Conservation (phyloP, 2,329 filamentous ascomycete genomes). For the Epichloe hybrida region DNA sequence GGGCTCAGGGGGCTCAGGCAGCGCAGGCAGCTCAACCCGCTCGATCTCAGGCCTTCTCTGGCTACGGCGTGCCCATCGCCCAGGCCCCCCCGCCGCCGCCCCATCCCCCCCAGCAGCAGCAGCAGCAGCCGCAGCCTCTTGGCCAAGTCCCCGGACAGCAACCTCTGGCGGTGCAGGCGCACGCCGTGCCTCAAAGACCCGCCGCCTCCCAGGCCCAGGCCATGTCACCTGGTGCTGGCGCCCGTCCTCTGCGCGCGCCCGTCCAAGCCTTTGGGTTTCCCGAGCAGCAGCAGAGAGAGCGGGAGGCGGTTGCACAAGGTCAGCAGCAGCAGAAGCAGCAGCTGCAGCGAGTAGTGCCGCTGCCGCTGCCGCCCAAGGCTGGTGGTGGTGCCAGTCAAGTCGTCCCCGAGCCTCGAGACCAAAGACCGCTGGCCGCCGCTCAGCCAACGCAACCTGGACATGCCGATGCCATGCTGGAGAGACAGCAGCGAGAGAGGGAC, state of each 20-base stretch:
- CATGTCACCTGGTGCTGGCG: slow-evolving; percentile 30
- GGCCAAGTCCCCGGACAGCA: slow-evolving; percentile 6
- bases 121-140: background rate
- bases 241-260: slow-evolving; percentile 30
- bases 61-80: slow-evolving; percentile 33
- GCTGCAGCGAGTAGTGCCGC: too few species aligned
- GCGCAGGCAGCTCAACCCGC: slow-evolving; percentile 10
- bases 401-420: slow-evolving; percentile 5
- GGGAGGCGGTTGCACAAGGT: slow-evolving; percentile 3
- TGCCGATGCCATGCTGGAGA: slow-evolving; percentile 3
- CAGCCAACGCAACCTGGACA: slow-evolving; percentile 3
- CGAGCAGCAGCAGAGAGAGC: slow-evolving; percentile 19
- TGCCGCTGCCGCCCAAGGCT: slow-evolving; percentile 3
- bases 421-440: slow-evolving; percentile 5
- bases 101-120: background rate
- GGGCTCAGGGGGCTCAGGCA: too few species aligned
- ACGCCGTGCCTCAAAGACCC: slow-evolving; percentile 24
- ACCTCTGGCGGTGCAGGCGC: slow-evolving; percentile 21
- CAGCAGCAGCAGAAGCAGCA: slow-evolving; percentile 15
- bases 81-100: slow-evolving; percentile 26
- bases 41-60: slow-evolving; percentile 25
- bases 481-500: slow-evolving; percentile 11
- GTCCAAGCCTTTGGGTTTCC: slow-evolving; percentile 29
- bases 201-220: slow-evolving; percentile 26
- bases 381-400: background rate